These are phyloP conservation scores for Posidonia australis DNA, from an alignment of 106 monocot species.

Conservation along the genomic window DNA sequence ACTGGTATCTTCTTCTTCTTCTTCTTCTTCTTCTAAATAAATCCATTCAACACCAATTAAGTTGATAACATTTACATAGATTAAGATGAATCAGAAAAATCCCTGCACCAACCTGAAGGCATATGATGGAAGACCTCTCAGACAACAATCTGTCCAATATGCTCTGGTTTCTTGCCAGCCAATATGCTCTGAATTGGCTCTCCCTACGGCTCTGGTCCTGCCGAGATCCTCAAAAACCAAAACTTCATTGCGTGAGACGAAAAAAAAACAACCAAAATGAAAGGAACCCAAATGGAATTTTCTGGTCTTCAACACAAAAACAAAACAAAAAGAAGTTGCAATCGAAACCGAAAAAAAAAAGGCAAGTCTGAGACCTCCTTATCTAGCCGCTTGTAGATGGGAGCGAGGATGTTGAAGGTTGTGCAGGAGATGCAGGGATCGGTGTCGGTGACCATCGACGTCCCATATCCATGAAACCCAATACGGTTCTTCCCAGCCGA, in stretches of 20 bases:
- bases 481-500: neutral
- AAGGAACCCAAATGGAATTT: too few species aligned
- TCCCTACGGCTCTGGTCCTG: conserved; percentile 70
- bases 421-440: conserved; percentile 50
- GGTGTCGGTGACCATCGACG: conserved; percentile 2
- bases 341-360: too few species aligned
- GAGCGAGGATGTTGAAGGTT: conserved; percentile 78
- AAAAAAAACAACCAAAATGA: too few species aligned
- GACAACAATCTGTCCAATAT: conserved; percentile 65
- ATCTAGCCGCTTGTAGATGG: conserved; percentile 61
- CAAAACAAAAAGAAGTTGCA: too few species aligned
- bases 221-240: neutral
- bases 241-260: too few species aligned
- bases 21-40: neutral
- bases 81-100: neutral
- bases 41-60: neutral
- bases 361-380: conserved; percentile 24
- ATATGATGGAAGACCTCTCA: conserved; percentile 84
- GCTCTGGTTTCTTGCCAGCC: conserved; percentile 73
- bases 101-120: conserved; percentile 57
- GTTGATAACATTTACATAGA: too few species aligned
- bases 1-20: too few species aligned
- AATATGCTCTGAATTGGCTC: conserved; percentile 67
- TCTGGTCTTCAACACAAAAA: too few species aligned
- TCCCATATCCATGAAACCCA: conserved; percentile 2